Base-by-base conservation (phyloP, 169 alveolate genomes). In the Plasmodium gonderi region DNA sequence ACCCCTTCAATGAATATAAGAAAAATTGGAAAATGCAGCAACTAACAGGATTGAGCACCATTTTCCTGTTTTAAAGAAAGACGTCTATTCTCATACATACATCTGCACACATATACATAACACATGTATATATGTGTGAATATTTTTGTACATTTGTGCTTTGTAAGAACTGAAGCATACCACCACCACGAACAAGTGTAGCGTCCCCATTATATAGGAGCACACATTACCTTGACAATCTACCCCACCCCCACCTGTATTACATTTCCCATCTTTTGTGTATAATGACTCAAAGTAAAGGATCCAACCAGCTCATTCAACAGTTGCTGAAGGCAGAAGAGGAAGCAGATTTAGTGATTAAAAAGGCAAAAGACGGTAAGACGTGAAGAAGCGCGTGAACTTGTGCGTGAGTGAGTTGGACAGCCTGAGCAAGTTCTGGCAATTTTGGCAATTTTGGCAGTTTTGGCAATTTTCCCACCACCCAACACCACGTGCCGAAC, bases 251-350 rank as follows among this genome's bases (percentile, higher is more conserved):
- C 7, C 14, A 0, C 8, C 23, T 54, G n/a, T 2, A 20, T 17
- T 42, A 6, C 9, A 6, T 42, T 42, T 2, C 65, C 29, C 69
- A 23, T 54, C 33, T 54, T 0, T n/a, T 20, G n/a, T 38, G 42
- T 17, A 51, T n/a, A 31, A 83, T 83, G 92, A n/a, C 92, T 38
- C 92, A 83, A 72, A 83, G 40, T 33, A 83, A 83, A 72, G 92
- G 96, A n/a, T 94, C 96, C 36, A 95, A 95, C 68, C 96, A 95
- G 26, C 87, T 95, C 40, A 95, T 95, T 79, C 97, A 95, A 79
- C 97, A 95, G 47, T 69, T 95, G 74, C 94, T 95, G 42, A 94
- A 95, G 91, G 97, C 97, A 12, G 97, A 95, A 65, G 96, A 95
- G 64, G 97, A 95, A 83, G 97, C 97, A 12, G 97, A 95, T 89